phyloP scores from a whole-genome alignment of 2,329 filamentous ascomycete genomes.

The Colletotrichum tropicale region DNA sequence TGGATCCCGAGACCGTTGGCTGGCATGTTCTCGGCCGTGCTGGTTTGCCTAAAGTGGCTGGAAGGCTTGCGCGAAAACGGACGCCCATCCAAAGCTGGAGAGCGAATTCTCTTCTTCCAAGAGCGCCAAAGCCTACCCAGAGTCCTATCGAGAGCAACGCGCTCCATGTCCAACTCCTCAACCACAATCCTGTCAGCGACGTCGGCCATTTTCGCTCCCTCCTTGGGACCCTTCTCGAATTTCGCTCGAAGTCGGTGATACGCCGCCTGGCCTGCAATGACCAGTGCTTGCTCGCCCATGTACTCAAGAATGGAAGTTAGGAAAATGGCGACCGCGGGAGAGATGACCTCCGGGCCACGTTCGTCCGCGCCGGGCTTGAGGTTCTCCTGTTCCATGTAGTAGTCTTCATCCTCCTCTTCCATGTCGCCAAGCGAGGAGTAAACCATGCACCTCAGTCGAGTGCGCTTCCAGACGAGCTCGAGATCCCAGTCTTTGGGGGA shows the following conservation, averaged over 20 bases:
- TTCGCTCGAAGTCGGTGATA: constrained; percentile 68
- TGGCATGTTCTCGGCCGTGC: constrained; percentile 40
- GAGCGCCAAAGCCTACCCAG: constrained; percentile 90
- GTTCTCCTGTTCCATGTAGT: constrained; percentile 81
- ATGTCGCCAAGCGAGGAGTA: constrained; percentile 96
- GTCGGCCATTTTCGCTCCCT: constrained; percentile 51
- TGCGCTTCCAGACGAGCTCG: constrained; percentile 94
- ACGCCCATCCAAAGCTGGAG: constrained; percentile 53
- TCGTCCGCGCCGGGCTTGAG: constrained; percentile 64
- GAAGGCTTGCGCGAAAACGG: constrained; percentile 54
- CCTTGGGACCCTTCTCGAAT: constrained; percentile 63
- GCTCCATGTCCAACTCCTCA: constrained; percentile 91
- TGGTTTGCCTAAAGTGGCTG: constrained; percentile 41
- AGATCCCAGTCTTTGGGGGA: constrained; percentile 76
- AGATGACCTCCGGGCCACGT: constrained; percentile 71
- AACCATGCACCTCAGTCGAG: constrained; percentile 93
- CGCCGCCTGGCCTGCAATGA: constrained; percentile 86
- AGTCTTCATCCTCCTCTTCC: constrained; percentile 97
- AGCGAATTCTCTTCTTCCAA: constrained; percentile 87
- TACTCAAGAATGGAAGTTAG: constrained; percentile 94
- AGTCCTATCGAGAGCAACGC: constrained; percentile 86
- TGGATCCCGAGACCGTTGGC: constrained; percentile 27
- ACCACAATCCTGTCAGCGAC: constrained; percentile 75
- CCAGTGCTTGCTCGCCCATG: constrained; percentile 87
- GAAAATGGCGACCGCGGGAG: constrained; percentile 93